Conservation (phyloP, 2,329 filamentous ascomycete species). For the Aspergillus hortae region DNA sequence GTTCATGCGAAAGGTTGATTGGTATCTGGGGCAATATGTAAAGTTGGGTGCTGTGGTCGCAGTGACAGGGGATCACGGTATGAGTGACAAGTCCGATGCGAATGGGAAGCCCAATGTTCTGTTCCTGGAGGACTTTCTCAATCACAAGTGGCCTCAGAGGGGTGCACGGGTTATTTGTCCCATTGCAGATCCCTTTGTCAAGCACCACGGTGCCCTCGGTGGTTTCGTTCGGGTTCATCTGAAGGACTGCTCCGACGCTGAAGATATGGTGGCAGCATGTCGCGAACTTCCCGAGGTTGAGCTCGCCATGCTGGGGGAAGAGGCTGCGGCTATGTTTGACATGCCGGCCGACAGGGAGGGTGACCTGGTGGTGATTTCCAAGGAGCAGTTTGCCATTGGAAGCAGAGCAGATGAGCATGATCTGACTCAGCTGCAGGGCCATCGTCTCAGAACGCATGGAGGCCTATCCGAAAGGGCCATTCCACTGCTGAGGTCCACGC, state of each 20-base stretch:
- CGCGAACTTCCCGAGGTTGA: slow-evolving; percentile 30
- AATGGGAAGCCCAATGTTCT: slow-evolving; percentile 37
- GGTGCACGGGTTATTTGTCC: slow-evolving; percentile 42
- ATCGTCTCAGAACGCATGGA: slow-evolving; percentile 39
- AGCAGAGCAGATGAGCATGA: slow-evolving; percentile 17
- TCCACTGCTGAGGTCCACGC: not conserved
- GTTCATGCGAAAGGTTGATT: slow-evolving; percentile 23
- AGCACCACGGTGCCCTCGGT: slow-evolving; percentile 43
- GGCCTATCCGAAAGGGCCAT: slow-evolving; percentile 36
- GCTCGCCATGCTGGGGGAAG: slow-evolving; percentile 25
- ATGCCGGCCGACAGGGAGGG: slow-evolving; percentile 42
- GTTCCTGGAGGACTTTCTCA: slow-evolving; percentile 39
- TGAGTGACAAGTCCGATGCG: slow-evolving; percentile 38
- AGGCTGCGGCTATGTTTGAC: slow-evolving; percentile 34
- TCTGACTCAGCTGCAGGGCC: slow-evolving; percentile 11
- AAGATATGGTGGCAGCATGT: not conserved
- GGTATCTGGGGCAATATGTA: slow-evolving; percentile 29
- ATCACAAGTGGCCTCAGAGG: slow-evolving; percentile 26
- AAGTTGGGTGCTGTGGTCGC: slow-evolving; percentile 36
- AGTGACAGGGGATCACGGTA: slow-evolving; percentile 44
- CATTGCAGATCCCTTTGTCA: slow-evolving; percentile 44
- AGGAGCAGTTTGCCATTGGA: slow-evolving; percentile 37
- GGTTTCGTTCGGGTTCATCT: slow-evolving; percentile 43
- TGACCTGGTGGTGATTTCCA: slow-evolving; percentile 39
- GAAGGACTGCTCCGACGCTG: slow-evolving; percentile 9